phyloP scores from a whole-genome alignment of 1,139 yeast genomes.

The Geotrichum aggregatum region DNA sequence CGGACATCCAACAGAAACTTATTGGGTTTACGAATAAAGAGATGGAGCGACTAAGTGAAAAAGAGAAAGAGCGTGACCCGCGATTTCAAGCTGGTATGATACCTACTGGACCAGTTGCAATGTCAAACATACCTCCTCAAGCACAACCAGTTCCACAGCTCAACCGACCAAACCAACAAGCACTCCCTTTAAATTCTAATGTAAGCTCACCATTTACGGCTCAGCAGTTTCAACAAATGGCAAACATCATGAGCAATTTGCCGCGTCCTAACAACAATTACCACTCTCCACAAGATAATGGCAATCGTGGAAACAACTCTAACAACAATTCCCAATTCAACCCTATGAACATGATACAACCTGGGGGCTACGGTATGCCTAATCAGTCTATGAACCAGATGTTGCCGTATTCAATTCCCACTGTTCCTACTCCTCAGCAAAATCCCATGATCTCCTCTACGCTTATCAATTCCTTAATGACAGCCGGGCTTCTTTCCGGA shows the following conservation, averaged over 20 bases:
- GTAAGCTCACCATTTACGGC: constrained; percentile 5
- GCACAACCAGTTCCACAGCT: neutral
- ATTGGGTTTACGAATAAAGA: constrained; percentile 35
- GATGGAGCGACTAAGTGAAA: constrained; percentile 25
- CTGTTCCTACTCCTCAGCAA: neutral
- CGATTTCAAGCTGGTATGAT: neutral
- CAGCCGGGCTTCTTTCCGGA: constrained; percentile 16
- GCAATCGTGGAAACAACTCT: constrained; percentile 25
- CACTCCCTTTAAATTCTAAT: neutral
- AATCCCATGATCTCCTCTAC: constrained; percentile 5
- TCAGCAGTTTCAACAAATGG: constrained; percentile 14
- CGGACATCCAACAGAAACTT: constrained; percentile 44
- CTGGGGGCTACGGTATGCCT: neutral
- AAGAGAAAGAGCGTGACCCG: constrained; percentile 11
- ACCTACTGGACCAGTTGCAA: constrained; percentile 5
- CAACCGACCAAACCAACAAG: neutral
- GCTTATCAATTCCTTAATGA: constrained; percentile 17
- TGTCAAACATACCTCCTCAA: too few species aligned
- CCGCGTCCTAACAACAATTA: neutral
- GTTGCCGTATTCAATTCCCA: neutral
- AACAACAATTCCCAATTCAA: constrained; percentile 19
- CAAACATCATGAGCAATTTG: constrained; percentile 13
- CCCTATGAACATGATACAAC: constrained; percentile 3
- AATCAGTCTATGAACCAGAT: neutral
- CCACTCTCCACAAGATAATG: neutral